Evolutionary conservation across 805 yeast genomes (phyloP).

Genomic region (Ogataea wickerhamii): DNA sequence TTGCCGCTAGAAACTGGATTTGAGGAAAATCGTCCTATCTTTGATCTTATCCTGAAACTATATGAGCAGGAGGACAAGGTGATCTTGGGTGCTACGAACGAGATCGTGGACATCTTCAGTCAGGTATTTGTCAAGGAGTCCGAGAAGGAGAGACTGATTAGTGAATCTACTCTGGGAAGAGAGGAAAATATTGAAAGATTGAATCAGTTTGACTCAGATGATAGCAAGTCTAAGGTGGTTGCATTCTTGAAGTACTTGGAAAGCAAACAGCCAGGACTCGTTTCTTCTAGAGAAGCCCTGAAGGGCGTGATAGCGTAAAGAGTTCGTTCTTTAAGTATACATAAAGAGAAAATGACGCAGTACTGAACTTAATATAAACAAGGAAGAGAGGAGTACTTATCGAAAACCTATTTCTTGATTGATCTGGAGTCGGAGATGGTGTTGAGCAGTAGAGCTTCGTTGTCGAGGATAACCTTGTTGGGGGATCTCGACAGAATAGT

Average conservation of each 20-base stretch:
- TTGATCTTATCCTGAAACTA: constrained; percentile 68
- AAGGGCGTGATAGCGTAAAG: constrained; percentile 37
- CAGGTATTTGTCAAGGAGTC: constrained; percentile 70
- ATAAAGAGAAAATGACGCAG: too few species aligned
- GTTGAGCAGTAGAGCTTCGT: constrained; percentile 86
- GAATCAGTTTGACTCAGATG: constrained; percentile 74
- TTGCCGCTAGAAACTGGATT: constrained; percentile 84
- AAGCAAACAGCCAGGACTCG: constrained; percentile 58
- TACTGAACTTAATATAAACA: background rate
- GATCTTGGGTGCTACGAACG: constrained; percentile 53
- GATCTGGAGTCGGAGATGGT: constrained; percentile 77
- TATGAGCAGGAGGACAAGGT: constrained; percentile 60
- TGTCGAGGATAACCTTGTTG: constrained; percentile 86
- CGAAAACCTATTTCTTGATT: constrained; percentile 24
- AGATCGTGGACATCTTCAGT: constrained; percentile 64
- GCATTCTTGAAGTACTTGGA: constrained; percentile 73
- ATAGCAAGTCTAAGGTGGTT: constrained; percentile 59
- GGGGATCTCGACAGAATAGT: constrained; percentile 80
- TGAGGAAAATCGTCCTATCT: constrained; percentile 91
- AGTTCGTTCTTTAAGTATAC: background rate
- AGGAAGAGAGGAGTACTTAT: background rate
- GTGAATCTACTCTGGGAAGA: constrained; percentile 79
- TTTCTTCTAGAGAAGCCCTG: constrained; percentile 48
- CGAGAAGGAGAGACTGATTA: constrained; percentile 64
- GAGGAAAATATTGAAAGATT: constrained; percentile 75